These are phyloP conservation scores for Lotus japonicus DNA, from an alignment of 306 rosid genomes.

Conservation along the genomic window DNA sequence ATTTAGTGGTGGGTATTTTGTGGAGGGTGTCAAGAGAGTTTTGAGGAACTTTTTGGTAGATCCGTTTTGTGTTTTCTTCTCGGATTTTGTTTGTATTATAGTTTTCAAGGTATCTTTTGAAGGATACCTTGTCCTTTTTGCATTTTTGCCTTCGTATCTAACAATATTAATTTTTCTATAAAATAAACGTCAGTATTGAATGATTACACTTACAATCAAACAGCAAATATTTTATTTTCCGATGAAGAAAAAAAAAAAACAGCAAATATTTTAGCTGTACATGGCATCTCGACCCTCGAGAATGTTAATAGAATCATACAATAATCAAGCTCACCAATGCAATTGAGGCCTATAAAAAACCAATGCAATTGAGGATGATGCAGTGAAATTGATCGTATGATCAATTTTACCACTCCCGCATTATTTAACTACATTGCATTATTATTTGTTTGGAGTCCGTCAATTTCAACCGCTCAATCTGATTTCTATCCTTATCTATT, in stretches of 20 bases:
- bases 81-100: background rate
- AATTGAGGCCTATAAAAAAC: too few species aligned
- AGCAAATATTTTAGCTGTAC: background rate
- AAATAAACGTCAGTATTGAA: background rate
- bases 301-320: background rate
- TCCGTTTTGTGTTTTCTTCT: background rate
- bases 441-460: too few species aligned
- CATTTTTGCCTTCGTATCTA: background rate
- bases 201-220: background rate
- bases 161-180: background rate
- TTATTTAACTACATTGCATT: too few species aligned
- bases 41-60: too few species aligned
- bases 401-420: constrained; percentile 7
- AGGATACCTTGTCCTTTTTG: background rate
- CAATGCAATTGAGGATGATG: background rate
- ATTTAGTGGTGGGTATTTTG: background rate
- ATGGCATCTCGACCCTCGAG: background rate
- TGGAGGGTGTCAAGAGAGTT: background rate
- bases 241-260: too few species aligned
- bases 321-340: background rate
- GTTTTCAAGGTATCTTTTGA: background rate
- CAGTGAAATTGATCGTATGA: background rate
- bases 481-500: too few species aligned
- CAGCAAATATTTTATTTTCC: too few species aligned
- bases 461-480: too few species aligned